These are phyloP conservation scores for Bruguiera parviflora DNA, from an alignment of 345 rosid species.

Conservation along the genomic window DNA sequence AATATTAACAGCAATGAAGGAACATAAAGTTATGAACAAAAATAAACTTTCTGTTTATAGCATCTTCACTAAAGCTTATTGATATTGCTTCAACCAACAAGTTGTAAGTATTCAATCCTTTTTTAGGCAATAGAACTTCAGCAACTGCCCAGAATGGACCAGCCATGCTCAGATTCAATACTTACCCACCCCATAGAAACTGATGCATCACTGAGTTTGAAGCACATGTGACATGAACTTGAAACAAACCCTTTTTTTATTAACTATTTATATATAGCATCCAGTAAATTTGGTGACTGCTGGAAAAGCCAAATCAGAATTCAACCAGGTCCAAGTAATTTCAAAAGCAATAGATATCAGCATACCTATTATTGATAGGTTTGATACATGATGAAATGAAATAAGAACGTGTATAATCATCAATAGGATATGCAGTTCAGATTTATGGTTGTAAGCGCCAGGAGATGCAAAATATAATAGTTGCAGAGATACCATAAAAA, in stretches of 20 bases:
- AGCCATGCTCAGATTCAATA: conserved; percentile 15
- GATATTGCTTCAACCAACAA: neutral
- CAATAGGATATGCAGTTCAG: neutral
- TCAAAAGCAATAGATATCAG: neutral
- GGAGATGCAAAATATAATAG: neutral
- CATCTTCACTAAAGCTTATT: conserved; percentile 4
- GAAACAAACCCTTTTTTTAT: conserved; percentile 7
- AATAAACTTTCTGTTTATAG: neutral
- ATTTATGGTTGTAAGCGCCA: conserved; percentile 2
- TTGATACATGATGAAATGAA: neutral
- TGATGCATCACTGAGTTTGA: conserved; percentile 19
- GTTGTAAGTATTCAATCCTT: neutral
- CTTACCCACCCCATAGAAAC: conserved; percentile 18
- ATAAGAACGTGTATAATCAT: neutral
- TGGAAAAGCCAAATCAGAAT: neutral
- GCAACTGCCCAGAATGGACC: conserved; percentile 16
- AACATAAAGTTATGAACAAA: neutral
- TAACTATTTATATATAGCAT: neutral
- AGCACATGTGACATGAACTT: conserved; percentile 2
- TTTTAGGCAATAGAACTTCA: conserved; percentile 1
- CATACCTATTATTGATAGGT: neutral
- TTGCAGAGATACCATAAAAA: conserved; percentile 1
- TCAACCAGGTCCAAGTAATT: too few relatives aligned
- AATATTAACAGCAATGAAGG: neutral
- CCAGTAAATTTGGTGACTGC: neutral